These are phyloP conservation scores for Aureococcus anophagefferens DNA, from an alignment of 108 stramenopile species.

Conservation along the genomic window DNA sequence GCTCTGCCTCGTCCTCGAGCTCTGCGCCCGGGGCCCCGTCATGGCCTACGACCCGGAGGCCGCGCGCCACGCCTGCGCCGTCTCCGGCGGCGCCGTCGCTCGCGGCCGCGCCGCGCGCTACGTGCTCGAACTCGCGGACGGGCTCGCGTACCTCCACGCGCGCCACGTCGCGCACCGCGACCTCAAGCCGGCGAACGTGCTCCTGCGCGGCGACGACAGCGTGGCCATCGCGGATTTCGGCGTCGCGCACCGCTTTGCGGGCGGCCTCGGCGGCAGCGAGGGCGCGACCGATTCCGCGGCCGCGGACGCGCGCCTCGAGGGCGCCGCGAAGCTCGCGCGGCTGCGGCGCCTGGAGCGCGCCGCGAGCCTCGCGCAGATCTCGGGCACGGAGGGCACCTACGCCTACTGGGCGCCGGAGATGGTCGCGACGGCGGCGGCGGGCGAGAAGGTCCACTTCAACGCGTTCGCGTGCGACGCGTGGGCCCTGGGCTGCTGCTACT, in stretches of 20 bases:
- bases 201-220: conserved; percentile 48
- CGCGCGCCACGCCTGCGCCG: conserved; percentile 47
- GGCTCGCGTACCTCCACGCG: conserved; percentile 68
- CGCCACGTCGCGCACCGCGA: conserved; percentile 73
- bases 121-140: conserved; percentile 70
- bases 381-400: too few species aligned
- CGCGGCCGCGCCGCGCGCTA: conserved; percentile 61
- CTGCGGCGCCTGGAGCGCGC: too few species aligned
- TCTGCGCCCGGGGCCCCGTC: conserved; percentile 73
- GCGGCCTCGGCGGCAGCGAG: too few species aligned
- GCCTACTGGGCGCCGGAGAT: too few species aligned
- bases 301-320: too few species aligned
- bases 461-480: too few species aligned
- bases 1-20: conserved; percentile 76
- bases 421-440: too few species aligned
- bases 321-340: too few species aligned
- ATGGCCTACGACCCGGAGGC: conserved; percentile 54
- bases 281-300: too few species aligned
- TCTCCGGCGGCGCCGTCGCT: conserved; percentile 57
- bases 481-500: too few species aligned
- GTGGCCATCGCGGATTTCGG: conserved; percentile 88
- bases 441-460: too few species aligned
- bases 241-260: conserved; percentile 28
- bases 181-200: conserved; percentile 79
- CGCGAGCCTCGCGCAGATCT: too few species aligned